Percentiles rank a stretch among this genome's conserved stretches.
Evolutionary conservation across 176 grass and related monocot species (phyloP).

Genomic region (Tuctoria greenei): DNA sequence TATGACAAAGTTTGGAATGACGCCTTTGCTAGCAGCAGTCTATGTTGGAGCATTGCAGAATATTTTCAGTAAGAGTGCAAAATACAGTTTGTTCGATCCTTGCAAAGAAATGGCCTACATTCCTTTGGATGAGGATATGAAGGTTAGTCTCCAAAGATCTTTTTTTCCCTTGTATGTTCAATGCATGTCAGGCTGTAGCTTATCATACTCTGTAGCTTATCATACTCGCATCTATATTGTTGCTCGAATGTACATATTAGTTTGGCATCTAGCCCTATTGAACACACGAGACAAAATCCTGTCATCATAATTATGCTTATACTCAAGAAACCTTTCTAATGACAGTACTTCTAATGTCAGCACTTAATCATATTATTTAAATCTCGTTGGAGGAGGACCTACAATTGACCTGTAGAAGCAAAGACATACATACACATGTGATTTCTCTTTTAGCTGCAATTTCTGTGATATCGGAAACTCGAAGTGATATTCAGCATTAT

Average conservation of each 20-base stretch:
- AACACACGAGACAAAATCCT: neutral
- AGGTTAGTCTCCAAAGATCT: slow-evolving; percentile 61
- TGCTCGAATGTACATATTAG: neutral
- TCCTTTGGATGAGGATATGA: slow-evolving; percentile 99
- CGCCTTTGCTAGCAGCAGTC: slow-evolving; percentile 91
- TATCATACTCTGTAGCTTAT: neutral
- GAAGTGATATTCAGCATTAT: slow-evolving; percentile 1
- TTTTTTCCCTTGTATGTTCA: neutral
- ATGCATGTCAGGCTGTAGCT: neutral
- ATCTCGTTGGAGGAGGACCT: slow-evolving; percentile 1
- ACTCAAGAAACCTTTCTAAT: neutral
- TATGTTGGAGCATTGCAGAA: slow-evolving; percentile 97
- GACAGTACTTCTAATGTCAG: no score
- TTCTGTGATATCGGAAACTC: neutral
- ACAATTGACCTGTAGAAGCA: neutral
- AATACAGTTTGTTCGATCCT: slow-evolving; percentile 98
- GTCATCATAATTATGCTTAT: neutral
- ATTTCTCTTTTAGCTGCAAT: neutral
- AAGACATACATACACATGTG: neutral
- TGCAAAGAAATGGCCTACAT: slow-evolving; percentile 99
- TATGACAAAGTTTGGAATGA: slow-evolving; percentile 72
- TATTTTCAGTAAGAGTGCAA: slow-evolving; percentile 99
- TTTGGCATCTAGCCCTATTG: neutral
- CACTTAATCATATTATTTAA: slow-evolving; percentile 10
- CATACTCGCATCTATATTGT: neutral